phyloP scores from a whole-genome alignment of 768 basidiomycete genomes.

The Fomitopsis pulvina region DNA sequence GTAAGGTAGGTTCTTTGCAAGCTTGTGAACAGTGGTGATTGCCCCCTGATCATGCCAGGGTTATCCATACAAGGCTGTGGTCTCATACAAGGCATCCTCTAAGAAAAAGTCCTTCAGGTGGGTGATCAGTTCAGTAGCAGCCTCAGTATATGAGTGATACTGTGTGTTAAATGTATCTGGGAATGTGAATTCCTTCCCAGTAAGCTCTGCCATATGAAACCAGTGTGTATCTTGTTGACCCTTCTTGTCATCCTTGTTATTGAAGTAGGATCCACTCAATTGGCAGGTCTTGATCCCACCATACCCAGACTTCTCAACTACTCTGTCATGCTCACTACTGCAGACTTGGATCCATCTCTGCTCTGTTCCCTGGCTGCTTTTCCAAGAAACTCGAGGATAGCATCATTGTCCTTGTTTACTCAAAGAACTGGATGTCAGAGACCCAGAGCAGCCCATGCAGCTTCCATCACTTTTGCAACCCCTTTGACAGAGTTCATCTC shows the following conservation, averaged over 20 bases:
- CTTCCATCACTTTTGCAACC: no score
- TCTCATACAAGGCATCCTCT: no score
- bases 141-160: conserved; percentile 27
- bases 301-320: background rate
- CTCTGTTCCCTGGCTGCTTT: background rate
- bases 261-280: conserved; percentile 25
- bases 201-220: conserved; percentile 15
- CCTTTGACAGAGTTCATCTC: no score
- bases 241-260: conserved; percentile 30
- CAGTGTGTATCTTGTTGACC: conserved; percentile 26
- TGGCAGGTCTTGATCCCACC: conserved; percentile 22
- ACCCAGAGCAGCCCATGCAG: no score
- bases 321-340: no score
- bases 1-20: no score
- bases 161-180: conserved; percentile 32
- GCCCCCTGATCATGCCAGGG: no score
- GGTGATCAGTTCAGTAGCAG: conserved; percentile 21
- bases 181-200: conserved; percentile 20
- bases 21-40: no score
- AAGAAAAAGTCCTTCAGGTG: conserved; percentile 23
- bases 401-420: conserved; percentile 12
- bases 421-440: conserved; percentile 3
- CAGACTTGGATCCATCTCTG: no score
- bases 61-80: no score
- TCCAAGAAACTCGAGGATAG: no score